Evolutionary conservation across 179 eudicot species (phyloP).

Genomic region (Corrigiola litoralis): DNA sequence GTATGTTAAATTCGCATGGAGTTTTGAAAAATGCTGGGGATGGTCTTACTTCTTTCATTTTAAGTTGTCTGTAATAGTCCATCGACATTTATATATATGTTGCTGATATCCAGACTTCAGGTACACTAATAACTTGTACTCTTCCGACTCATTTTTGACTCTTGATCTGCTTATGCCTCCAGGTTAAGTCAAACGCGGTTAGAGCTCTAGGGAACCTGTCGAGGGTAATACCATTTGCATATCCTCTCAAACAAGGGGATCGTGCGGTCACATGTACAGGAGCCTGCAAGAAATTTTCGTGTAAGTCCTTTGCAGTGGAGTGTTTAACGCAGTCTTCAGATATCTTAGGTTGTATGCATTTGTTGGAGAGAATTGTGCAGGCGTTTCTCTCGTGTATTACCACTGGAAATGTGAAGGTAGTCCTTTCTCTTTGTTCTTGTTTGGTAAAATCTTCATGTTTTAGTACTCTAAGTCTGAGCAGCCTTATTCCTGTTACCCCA

Average conservation of each 20-base stretch:
- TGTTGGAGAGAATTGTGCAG: slow-evolving; percentile 79
- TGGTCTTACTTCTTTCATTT: background rate
- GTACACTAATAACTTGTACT: background rate
- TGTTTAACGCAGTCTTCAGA: slow-evolving; percentile 8
- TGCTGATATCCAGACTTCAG: slow-evolving; percentile 6
- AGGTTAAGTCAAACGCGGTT: slow-evolving; percentile 96
- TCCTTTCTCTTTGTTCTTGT: background rate
- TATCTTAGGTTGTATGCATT: slow-evolving; percentile 26
- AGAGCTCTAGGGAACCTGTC: slow-evolving; percentile 92
- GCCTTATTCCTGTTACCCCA: background rate
- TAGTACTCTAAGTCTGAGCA: background rate
- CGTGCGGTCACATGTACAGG: slow-evolving; percentile 10
- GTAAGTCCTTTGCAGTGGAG: slow-evolving; percentile 11
- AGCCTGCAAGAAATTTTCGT: slow-evolving; percentile 6
- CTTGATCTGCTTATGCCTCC: slow-evolving; percentile 11
- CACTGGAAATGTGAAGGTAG: slow-evolving; percentile 96
- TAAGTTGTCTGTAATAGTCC: background rate
- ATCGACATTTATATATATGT: background rate
- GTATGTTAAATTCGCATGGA: background rate
- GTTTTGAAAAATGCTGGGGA: background rate
- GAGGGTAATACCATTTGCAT: slow-evolving; percentile 53
- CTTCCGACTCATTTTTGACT: slow-evolving; percentile 1
- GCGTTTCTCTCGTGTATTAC: slow-evolving; percentile 88
- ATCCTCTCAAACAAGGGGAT: slow-evolving; percentile 27
- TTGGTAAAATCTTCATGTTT: background rate